phyloP scores from a whole-genome alignment of 805 yeast species.

The Kuraishia molischiana region DNA sequence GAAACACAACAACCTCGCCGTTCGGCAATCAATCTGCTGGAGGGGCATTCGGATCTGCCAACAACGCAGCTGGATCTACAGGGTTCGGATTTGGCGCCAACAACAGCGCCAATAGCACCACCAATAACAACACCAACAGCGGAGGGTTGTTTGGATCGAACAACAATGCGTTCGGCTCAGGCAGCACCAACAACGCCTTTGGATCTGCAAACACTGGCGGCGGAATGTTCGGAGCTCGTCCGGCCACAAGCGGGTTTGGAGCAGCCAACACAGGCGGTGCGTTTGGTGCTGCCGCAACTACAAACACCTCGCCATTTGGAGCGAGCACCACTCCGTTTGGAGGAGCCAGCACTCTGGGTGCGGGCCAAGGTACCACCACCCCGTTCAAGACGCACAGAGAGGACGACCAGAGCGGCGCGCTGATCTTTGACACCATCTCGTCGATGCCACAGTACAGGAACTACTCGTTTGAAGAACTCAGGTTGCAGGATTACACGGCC shows the following conservation, averaged over 20 bases:
- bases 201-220: slow-evolving; percentile 5
- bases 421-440: slow-evolving; percentile 62
- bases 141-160: slow-evolving; percentile 27
- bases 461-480: slow-evolving; percentile 78
- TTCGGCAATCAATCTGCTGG: no score
- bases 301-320: slow-evolving; percentile 35
- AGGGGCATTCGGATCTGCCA: no score
- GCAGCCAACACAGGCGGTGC: slow-evolving; percentile 11
- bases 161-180: slow-evolving; percentile 14
- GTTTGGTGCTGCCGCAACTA: slow-evolving; percentile 19
- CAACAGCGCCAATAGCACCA: slow-evolving; percentile 10
- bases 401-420: slow-evolving; percentile 54
- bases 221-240: slow-evolving; percentile 5
- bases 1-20: slow-evolving; percentile 20
- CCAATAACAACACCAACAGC: slow-evolving; percentile 9
- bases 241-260: slow-evolving; percentile 10
- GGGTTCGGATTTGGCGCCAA: no score
- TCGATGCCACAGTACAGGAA: slow-evolving; percentile 87
- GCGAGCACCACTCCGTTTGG: slow-evolving; percentile 34
- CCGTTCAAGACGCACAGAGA: slow-evolving; percentile 67
- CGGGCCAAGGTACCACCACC: slow-evolving; percentile 2
- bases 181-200: slow-evolving; percentile 5
- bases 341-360: slow-evolving; percentile 8
- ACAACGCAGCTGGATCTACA: slow-evolving; percentile 21
- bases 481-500: slow-evolving; percentile 80